Evolutionary conservation across 306 rosid species (phyloP), one percentile per base, ranked within the genome.

Genomic region (Prinsepia uniflora): DNA sequence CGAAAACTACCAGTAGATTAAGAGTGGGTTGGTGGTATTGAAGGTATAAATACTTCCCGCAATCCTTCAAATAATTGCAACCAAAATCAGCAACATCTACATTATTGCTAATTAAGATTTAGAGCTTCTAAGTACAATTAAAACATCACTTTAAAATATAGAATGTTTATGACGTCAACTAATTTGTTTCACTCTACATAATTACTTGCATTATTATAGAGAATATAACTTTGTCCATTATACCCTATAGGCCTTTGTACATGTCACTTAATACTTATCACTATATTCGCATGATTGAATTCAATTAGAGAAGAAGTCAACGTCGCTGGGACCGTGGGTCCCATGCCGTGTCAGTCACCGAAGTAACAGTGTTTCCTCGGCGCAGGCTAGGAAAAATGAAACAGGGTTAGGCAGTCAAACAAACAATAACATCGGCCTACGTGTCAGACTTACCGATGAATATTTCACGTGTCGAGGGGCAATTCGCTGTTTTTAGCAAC

Each of bases 361-460:
- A 70, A 63, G 41, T 1, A 57, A 43, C 64, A 24, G 81, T 49
- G 79, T 54, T 17, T 68, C 63, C 49, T 12, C 24, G 75, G 88
- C 75, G 83, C 80, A 72, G 34, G 79, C 17, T 84, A 88, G 84
- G 75, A 9, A 46, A 8, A 3, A 3, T 56, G 47, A 42, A 52
- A 4, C n/a, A n/a, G 24, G 14, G 2, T 45, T 41, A 39, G 19
- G 77, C 63, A 78, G 87, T 81, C 87, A 84, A 85, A 84, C 87
- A 84, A 85, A 84, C 56, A 50, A 65, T 64, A 30, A 52, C 68
- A 57, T 81, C 63, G 89, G 81, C 72, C 39, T 72, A 50, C 80
- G 87, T 76, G 91, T 84, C 75, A 54, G 53, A 57, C 66, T 48
- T 79, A 0, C 9, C 50, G 8, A 0, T 54, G 4, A 15, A 8